Evolutionary conservation across 345 rosid species (phyloP).

Genomic region (Theobroma cacao): DNA sequence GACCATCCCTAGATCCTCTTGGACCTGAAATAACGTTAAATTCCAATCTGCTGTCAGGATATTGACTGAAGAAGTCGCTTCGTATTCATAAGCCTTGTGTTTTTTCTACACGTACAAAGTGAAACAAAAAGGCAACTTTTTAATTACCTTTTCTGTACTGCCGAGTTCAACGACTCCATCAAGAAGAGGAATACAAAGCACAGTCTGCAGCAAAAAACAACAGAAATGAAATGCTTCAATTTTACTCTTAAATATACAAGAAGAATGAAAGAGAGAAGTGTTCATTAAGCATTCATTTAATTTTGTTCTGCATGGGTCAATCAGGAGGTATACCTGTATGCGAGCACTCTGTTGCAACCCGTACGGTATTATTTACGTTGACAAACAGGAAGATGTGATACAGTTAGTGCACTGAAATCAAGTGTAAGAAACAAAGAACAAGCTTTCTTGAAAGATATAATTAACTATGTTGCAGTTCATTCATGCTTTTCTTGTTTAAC

Average conservation of each 20-base stretch:
- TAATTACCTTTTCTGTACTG: slow-evolving; percentile 61
- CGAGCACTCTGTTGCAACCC: slow-evolving; percentile 52
- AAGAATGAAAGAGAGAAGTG: not conserved
- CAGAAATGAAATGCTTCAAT: slow-evolving; percentile 11
- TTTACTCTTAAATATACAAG: slow-evolving; percentile 11
- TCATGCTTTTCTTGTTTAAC: no score
- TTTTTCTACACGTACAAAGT: not conserved
- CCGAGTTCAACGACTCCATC: slow-evolving; percentile 94
- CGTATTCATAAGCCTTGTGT: not conserved
- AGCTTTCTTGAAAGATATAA: no score
- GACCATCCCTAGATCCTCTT: slow-evolving; percentile 48
- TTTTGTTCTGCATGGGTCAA: not conserved
- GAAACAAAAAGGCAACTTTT: not conserved
- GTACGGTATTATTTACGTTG: slow-evolving; percentile 1
- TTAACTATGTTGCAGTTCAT: no score
- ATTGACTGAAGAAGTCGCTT: not conserved
- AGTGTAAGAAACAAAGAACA: not conserved
- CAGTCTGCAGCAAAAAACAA: slow-evolving; percentile 54
- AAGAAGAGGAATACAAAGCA: slow-evolving; percentile 83
- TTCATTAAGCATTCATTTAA: not conserved
- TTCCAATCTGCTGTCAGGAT: not conserved
- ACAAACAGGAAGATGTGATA: not conserved
- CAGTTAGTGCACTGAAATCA: not conserved
- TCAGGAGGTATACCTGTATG: slow-evolving; percentile 45
- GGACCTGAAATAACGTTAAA: slow-evolving; percentile 27